Evolutionary conservation across 129 eudicot genomes (phyloP), one percentile per base, ranked within the genome.

Genomic region (Arctium lappa): DNA sequence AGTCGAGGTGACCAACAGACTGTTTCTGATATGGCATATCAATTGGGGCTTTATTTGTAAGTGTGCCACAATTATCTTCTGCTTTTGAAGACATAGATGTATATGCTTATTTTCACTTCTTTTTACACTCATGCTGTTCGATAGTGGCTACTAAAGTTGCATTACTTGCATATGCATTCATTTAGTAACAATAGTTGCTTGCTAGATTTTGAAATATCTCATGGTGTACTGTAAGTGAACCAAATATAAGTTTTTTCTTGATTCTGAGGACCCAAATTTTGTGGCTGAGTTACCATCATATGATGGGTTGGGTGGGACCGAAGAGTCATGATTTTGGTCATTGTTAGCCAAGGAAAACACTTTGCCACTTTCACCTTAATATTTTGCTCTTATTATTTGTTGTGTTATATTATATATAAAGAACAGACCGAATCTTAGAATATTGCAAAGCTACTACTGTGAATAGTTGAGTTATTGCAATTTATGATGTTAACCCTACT

Each of bases 11-110:
- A 95, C 72, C 99, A 95, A 77, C 89, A 91, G 27, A 86, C 79
- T 18, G 42, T 93, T 36, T 85, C 88, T 11, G 97, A 91, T 86
- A 95, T 95, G 97, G 94, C 97, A 9, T 76, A 89, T 88, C 93
- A 95, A 81, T 75, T 91, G 22, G 98, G 92, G 32, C 93, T 95
- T 74, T 87, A 92, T 86, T 95, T 92, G 98, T 95, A 91, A 95
- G 98, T 86, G 98, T 86, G 48, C 16, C 11, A 22, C 62, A 33
- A 53, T 76, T 33, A 36, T 34, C 50, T 11, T 10, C 42, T 70
- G n/a, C 37, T 70, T 70, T 70, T 63, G 9, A 63, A 63, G 10
- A 10, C 73, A 8, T 69, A 69, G 12, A 69, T 70, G 74, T 2
- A 6, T 70, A 7, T 32, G 36, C 1, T 2, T 8, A 22, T 22